These are phyloP conservation scores for Protomyces inundatus DNA, from an alignment of 1,139 yeast species.

Conservation along the genomic window DNA sequence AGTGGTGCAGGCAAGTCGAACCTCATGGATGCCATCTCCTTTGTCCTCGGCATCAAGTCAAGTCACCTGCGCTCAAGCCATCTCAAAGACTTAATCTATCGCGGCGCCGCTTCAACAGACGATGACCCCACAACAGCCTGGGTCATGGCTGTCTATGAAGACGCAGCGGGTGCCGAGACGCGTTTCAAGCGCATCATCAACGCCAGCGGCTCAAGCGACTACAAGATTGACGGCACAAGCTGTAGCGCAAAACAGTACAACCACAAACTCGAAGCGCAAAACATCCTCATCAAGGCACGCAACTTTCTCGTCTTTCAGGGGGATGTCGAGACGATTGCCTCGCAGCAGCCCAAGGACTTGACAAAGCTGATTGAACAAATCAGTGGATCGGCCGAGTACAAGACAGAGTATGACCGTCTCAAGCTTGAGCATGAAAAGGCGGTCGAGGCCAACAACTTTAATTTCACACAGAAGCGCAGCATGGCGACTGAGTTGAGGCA, in stretches of 20 bases:
- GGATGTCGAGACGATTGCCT: slow-evolving; percentile 89
- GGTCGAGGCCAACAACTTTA: slow-evolving; percentile 58
- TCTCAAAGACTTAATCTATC: slow-evolving; percentile 69
- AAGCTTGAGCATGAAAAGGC: slow-evolving; percentile 64
- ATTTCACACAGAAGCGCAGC: slow-evolving; percentile 67
- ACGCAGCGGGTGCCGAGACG: slow-evolving; percentile 44
- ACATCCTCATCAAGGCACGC: slow-evolving; percentile 80
- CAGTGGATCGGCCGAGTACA: slow-evolving; percentile 52
- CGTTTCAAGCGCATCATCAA: slow-evolving; percentile 29
- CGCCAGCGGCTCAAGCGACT: slow-evolving; percentile 48
- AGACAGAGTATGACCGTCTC: slow-evolving; percentile 61
- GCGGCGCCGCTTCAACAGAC: slow-evolving; percentile 51
- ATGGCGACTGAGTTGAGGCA: slow-evolving; percentile 72
- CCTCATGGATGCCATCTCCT: slow-evolving; percentile 97
- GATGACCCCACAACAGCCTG: slow-evolving; percentile 56
- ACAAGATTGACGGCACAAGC: slow-evolving; percentile 56
- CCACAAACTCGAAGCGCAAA: slow-evolving; percentile 64
- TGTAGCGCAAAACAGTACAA: slow-evolving; percentile 66
- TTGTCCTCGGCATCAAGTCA: slow-evolving; percentile 82
- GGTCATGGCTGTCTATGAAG: slow-evolving; percentile 74
- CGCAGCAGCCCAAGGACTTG: slow-evolving; percentile 74
- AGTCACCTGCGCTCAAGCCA: slow-evolving; percentile 69
- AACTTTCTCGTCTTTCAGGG: slow-evolving; percentile 95
- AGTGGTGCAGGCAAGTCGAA: slow-evolving; percentile 78
- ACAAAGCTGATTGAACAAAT: slow-evolving; percentile 72